Conservation (phyloP, 495 filamentous ascomycete genomes). For the Aspergillus hancockii region DNA sequence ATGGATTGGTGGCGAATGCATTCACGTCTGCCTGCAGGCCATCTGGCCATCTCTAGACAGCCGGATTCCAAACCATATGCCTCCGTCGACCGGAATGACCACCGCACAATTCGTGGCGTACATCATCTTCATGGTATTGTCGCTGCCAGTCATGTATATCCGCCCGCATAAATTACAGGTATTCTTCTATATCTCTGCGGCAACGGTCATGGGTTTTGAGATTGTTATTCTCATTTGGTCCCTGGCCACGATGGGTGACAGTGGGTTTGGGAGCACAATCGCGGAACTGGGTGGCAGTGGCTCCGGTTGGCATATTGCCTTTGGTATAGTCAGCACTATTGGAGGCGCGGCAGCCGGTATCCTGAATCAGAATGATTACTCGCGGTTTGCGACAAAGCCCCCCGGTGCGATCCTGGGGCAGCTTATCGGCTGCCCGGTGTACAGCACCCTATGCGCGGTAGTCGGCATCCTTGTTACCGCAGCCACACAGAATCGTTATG, state of each 20-base stretch:
- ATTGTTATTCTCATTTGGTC: conserved; percentile 18
- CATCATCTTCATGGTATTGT: conserved; percentile 24
- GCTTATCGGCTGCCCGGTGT: conserved; percentile 19
- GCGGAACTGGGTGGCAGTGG: neutral
- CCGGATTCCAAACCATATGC: conserved; percentile 29
- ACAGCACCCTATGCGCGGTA: conserved; percentile 31
- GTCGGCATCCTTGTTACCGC: conserved; percentile 41
- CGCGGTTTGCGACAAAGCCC: conserved; percentile 25
- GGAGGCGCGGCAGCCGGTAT: conserved; percentile 24
- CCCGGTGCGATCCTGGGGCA: conserved; percentile 25
- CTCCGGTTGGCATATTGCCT: conserved; percentile 20
- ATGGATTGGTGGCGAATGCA: conserved; percentile 31
- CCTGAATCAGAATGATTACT: conserved; percentile 27
- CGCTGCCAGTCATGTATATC: conserved; percentile 20
- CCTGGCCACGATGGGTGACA: conserved; percentile 17
- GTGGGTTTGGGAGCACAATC: conserved; percentile 16
- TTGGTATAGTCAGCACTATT: conserved; percentile 23
- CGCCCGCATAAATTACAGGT: conserved; percentile 18
- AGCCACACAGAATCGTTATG: conserved; percentile 35
- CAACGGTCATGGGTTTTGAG: conserved; percentile 15
- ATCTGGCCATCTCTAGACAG: conserved; percentile 24
- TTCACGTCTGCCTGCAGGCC: conserved; percentile 27
- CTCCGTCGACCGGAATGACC: conserved; percentile 28
- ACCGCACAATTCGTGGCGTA: conserved; percentile 27
- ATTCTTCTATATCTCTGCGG: conserved; percentile 17